Evolutionary conservation across 2,329 filamentous ascomycete species (phyloP), one percentile per base, ranked within the genome.

Genomic region (Epichloe coenophiala): DNA sequence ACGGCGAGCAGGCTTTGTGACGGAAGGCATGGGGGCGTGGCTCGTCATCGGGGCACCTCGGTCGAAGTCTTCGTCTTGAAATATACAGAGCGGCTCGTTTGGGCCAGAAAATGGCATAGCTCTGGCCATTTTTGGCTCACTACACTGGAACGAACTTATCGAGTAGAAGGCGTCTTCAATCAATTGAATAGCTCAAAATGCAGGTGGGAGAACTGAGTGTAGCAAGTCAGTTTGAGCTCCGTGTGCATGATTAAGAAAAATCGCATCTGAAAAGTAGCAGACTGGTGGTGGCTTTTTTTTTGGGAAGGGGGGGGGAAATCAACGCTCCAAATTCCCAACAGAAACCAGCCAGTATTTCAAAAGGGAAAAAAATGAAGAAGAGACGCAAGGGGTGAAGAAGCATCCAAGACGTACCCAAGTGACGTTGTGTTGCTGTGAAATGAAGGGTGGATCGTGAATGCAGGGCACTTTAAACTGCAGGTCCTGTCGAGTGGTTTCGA

Each of bases 1-100:
- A 45, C 73, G 71, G 49, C 74, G 71, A 36, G 69, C 63, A 27
- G 71, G 69, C 54, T 72, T 77, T 47, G 69, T 62, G 47, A 71
- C 66, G 44, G 71, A 68, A 35, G 75, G 75, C 75, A 80, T 79
- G 38, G 75, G 74, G 42, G 75, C 74, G 58, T 78, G 73, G 63
- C 72, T 78, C 53, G 75, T 72, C 65, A 76, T 76, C 39, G 71
- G 70, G 6, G 69, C 62, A 41, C 65, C 57, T 53, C 70, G 69
- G 49, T 69, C 68, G 59, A 69, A 72, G 55, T 70, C 68, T 53
- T 74, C 68, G 63, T 80, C 76, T 53, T 75, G 71, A 57, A 70
- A 79, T 55, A 78, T 74, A 37, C 72, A 69, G 39, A 77, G 63
- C 45, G 73, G 68, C 64, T 76, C 72, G 54, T 69, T 66, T 41